Evolutionary conservation across 2,329 filamentous ascomycete species (phyloP).

Genomic region (Elsinoe necatrix): DNA sequence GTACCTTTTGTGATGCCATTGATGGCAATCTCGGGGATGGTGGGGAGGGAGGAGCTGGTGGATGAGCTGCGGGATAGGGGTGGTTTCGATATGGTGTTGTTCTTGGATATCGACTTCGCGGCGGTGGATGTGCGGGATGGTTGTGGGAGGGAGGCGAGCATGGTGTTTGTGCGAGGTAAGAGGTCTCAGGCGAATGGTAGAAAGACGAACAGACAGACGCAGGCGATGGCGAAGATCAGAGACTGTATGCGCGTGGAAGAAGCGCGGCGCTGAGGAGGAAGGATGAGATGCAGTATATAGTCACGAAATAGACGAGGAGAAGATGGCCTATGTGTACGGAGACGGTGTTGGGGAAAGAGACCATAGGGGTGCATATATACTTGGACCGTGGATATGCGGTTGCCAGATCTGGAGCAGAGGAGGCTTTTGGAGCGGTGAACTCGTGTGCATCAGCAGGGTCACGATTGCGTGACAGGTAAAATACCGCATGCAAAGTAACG

Average conservation of each 20-base stretch:
- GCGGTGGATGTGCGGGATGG: neutral
- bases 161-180: neutral
- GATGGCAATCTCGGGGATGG: conserved; percentile 6
- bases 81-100: neutral
- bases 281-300: neutral
- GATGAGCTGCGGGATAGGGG: neutral
- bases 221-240: conserved; percentile 10
- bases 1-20: neutral
- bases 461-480: neutral
- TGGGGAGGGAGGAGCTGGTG: neutral
- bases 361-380: neutral
- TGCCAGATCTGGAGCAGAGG: neutral
- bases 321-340: neutral
- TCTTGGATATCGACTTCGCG: neutral
- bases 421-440: conserved; percentile 8
- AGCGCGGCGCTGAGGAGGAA: neutral
- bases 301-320: conserved; percentile 4
- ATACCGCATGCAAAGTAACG: neutral
- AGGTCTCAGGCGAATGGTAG: conserved; percentile 4
- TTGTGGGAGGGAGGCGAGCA: neutral
- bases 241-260: conserved; percentile 9
- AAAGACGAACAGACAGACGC: conserved; percentile 1
- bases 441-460: neutral
- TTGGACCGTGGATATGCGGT: neutral
- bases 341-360: neutral